Evolutionary conservation across 164 flowering plant genomes (phyloP), one percentile per base, ranked within the genome.

Genomic region (Malania oleifera): DNA sequence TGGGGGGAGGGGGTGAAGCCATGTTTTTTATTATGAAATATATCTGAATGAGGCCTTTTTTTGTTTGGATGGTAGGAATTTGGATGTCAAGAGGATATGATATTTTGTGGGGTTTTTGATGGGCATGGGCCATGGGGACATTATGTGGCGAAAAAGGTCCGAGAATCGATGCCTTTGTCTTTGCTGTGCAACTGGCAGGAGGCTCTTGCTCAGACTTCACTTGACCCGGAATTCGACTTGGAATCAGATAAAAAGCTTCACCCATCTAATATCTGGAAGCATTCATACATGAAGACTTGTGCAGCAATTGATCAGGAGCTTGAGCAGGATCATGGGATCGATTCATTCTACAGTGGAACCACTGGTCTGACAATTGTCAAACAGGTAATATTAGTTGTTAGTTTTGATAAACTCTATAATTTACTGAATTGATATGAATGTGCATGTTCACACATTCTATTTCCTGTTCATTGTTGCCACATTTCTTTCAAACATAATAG

Each of bases 81-180:
- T 67, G 79, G 82, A 26, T 80, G 83, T 63, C 89, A 91, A 74
- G 79, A 75, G 62, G 96, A 91, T 66, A 79, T 84, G 86, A 70
- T 75, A 14, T 88, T 91, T 54, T 88, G 96, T 61, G 98, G 98
- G 37, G 75, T 91, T 35, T 91, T 91, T 55, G 98, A 91, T 54
- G 98, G 98, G 58, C 98, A 91, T 56, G 96, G 98, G 22, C 78
- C 85, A 20, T 91, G 98, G 98, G 98, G 98, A 0, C 96, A 91
- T 61, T 77, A 59, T 66, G 90, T 91, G 19, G 71, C 96, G 0
- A 88, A 86, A 69, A 77, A 50, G 22, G 88, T 80, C 35, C 67
- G 89, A 60, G 72, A 91, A 52, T 69, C 81, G 22, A 70, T 91
- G 84, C 90, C 95, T 14, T 27, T 78, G 0, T 70, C 76, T 52